phyloP scores from a whole-genome alignment of 2,329 filamentous ascomycete genomes.

The Trichoderma brevicompactum region DNA sequence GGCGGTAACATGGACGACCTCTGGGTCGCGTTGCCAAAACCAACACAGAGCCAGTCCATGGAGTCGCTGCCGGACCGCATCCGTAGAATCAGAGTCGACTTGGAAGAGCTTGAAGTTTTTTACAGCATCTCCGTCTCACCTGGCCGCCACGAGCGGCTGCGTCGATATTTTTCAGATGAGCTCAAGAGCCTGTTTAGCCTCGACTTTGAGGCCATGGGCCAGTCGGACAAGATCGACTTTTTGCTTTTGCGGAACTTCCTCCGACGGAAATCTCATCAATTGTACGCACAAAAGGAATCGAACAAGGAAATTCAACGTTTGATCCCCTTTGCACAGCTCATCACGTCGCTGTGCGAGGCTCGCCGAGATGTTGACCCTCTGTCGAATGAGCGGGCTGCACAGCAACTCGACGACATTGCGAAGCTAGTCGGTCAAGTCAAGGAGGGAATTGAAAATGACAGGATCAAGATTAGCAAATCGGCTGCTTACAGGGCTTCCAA shows the following conservation, averaged over 20 bases:
- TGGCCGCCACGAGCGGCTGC: constrained; percentile 45
- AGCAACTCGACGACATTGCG: constrained; percentile 45
- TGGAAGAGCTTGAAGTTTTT: constrained; percentile 52
- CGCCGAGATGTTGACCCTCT: constrained; percentile 52
- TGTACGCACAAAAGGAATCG: constrained; percentile 46
- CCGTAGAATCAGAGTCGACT: constrained; percentile 49
- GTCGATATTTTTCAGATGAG: constrained; percentile 49
- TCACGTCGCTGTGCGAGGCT: constrained; percentile 53
- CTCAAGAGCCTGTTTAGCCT: constrained; percentile 39
- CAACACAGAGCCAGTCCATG: constrained; percentile 9
- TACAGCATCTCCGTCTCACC: constrained; percentile 54
- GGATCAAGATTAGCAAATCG: constrained; percentile 45
- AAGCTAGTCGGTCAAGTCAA: constrained; percentile 42
- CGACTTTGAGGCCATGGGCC: constrained; percentile 39
- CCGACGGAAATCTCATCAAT: constrained; percentile 40
- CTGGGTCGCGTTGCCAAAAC: constrained; percentile 32
- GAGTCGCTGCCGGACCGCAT: constrained; percentile 50
- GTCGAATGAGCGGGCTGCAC: constrained; percentile 49
- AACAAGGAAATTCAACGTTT: constrained; percentile 46
- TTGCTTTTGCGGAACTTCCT: constrained; percentile 56
- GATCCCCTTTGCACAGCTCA: constrained; percentile 49
- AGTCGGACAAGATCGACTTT: constrained; percentile 54
- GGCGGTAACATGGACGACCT: constrained; percentile 30
- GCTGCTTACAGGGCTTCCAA: constrained; percentile 53
- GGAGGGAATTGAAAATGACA: constrained; percentile 42